Base-by-base conservation (phyloP, 108 stramenopile species). In the Cylindrotheca closterium region DNA sequence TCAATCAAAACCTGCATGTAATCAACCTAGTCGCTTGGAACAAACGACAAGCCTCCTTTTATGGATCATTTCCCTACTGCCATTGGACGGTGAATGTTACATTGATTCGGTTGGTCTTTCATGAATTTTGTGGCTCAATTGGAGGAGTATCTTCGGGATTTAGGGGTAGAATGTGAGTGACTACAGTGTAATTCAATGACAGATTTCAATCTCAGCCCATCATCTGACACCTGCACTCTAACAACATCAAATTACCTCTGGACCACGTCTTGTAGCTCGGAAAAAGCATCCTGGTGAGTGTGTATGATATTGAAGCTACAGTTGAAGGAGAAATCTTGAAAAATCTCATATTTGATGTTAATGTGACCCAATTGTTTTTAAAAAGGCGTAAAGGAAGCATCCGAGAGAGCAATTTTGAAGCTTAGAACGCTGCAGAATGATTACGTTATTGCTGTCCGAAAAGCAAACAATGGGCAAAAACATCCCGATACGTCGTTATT, bases 101-200 rank as follows among this genome's bases (percentile, higher is more conserved):
- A 12, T 53, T 53, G 52, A 53, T n/a, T 53, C 18, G 18, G 8
- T 8, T n/a, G 12, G 18, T 37, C 21, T 22, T 67, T 3, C 42
- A 93, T 93, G 92, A 93, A 93, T 67, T 93, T 93, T 59, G 86
- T 91, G 10, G 85, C 80, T 27, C 85, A 88, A 68, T 83, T 94
- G 51, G 93, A 94, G 73, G 93, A 94, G 62, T 86, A 87, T 51
- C 85, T 94, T 17, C 87, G 93, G 37, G 93, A 94, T 71, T 68
- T 94, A 67, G 89, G 89, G 17, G 77, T 87, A 19, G 88, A 91
- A 42, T 42, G 37, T 42, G 15, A 15, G 37, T 42, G 7, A 10
- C 37, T 10, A n/a, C n/a, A n/a, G n/a, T n/a, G n/a, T n/a, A n/a
- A n/a, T n/a, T n/a, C n/a, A n/a, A n/a, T n/a, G n/a, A n/a, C n/a